These are phyloP conservation scores for Telfairia occidentalis DNA, from an alignment of 331 rosid genomes.

Conservation along the genomic window DNA sequence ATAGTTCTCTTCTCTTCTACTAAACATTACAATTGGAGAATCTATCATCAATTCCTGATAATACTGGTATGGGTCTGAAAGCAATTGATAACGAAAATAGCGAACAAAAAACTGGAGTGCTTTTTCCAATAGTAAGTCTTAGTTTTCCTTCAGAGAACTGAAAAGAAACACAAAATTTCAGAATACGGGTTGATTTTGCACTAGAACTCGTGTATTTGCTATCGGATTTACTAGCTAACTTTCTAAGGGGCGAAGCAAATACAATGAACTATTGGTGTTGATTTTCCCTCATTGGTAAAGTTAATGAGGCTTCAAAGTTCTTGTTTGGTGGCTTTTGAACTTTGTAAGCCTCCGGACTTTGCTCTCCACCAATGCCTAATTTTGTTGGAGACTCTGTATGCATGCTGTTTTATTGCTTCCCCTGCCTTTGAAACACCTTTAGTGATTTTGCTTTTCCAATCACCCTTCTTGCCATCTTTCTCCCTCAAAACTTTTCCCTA, in stretches of 20 bases:
- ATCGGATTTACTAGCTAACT: neutral
- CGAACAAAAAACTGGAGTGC: too few relatives aligned
- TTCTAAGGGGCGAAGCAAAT: neutral
- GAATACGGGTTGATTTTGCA: neutral
- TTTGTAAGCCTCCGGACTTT: constrained; percentile 36
- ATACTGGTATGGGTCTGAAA: neutral
- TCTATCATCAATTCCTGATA: neutral
- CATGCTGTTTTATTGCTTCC: constrained; percentile 53
- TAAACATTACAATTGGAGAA: neutral
- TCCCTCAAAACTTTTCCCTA: constrained; percentile 67
- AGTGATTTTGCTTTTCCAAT: constrained; percentile 47
- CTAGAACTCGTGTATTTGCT: constrained; percentile 6
- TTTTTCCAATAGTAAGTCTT: neutral
- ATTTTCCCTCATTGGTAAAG: neutral
- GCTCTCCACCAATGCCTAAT: constrained; percentile 51
- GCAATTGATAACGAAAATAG: neutral
- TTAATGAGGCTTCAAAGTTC: neutral
- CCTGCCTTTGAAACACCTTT: constrained; percentile 37
- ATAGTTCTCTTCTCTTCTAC: neutral
- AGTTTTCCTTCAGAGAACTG: neutral
- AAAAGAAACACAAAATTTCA: constrained; percentile 4
- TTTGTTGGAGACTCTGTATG: constrained; percentile 42
- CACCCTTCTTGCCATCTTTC: constrained; percentile 38
- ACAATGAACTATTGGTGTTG: neutral
- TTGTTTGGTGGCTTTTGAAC: constrained; percentile 22